Percentiles rank a stretch among this genome's conserved stretches.
Evolutionary conservation across 305 asterid species (phyloP).

Genomic region (Fraxinus dipetala): DNA sequence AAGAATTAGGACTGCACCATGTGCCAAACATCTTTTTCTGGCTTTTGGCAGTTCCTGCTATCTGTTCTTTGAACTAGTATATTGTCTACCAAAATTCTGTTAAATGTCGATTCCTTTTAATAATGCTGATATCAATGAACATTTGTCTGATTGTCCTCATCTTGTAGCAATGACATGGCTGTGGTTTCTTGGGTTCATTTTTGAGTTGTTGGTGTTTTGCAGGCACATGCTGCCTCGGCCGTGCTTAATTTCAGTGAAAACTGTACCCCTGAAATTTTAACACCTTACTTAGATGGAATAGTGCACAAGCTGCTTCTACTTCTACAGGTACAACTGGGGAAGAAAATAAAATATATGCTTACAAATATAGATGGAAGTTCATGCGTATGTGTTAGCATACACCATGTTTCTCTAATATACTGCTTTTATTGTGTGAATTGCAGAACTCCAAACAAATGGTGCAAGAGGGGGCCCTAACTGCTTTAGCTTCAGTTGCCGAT

Average conservation of each 20-base stretch:
- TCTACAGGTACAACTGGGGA: slow-evolving; percentile 56
- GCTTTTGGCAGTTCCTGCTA: background rate
- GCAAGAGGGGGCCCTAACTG: slow-evolving; percentile 98
- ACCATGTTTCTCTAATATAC: slow-evolving; percentile 5
- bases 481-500: slow-evolving; percentile 98
- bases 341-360: background rate
- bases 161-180: background rate
- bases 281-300: slow-evolving; percentile 85
- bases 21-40: background rate
- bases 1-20: background rate
- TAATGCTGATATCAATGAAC: background rate
- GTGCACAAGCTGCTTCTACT: slow-evolving; percentile 84
- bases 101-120: background rate
- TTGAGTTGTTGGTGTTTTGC: slow-evolving; percentile 25
- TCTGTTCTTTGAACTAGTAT: background rate
- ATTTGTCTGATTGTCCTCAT: background rate
- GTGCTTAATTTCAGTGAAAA: slow-evolving; percentile 94
- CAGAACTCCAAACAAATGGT: slow-evolving; percentile 99
- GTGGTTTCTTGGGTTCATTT: background rate
- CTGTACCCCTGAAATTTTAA: slow-evolving; percentile 92
- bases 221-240: slow-evolving; percentile 99
- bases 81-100: background rate
- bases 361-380: background rate
- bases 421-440: slow-evolving; percentile 28
- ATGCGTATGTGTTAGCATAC: background rate